Evolutionary conservation across 352 stramenopile genomes (phyloP).

Genomic region (Phytophthora citricola): DNA sequence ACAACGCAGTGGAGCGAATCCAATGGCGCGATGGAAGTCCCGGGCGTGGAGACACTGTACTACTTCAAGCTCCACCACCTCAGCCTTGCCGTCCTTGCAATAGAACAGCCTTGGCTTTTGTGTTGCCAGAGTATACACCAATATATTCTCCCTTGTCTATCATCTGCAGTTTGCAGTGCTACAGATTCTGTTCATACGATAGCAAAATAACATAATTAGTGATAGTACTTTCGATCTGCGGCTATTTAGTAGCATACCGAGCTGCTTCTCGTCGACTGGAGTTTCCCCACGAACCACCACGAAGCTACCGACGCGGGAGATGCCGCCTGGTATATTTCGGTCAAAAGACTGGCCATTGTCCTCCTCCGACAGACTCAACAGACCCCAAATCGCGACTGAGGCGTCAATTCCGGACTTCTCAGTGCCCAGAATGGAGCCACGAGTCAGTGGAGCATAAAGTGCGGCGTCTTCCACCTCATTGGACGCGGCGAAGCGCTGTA

Average conservation of each 20-base stretch:
- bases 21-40: slow-evolving; percentile 49
- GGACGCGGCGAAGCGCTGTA: slow-evolving; percentile 38
- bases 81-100: slow-evolving; percentile 13
- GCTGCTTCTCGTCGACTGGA: slow-evolving; percentile 12
- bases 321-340: slow-evolving; percentile 31
- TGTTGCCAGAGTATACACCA: slow-evolving; percentile 30
- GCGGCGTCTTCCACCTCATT: slow-evolving; percentile 16
- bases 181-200: slow-evolving; percentile 13
- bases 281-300: slow-evolving; percentile 23
- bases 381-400: slow-evolving; percentile 35
- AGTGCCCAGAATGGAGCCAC: slow-evolving; percentile 36
- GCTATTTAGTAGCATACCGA: slow-evolving; percentile 13
- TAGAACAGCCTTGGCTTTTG: slow-evolving; percentile 28
- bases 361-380: slow-evolving; percentile 25
- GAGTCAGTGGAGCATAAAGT: slow-evolving; percentile 13
- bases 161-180: slow-evolving; percentile 10
- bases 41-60: slow-evolving; percentile 55
- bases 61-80: slow-evolving; percentile 32
- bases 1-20: slow-evolving; percentile 46
- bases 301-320: slow-evolving; percentile 35
- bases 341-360: slow-evolving; percentile 21
- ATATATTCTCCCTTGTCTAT: slow-evolving; percentile 14
- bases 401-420: slow-evolving; percentile 12
- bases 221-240: slow-evolving; percentile 3
- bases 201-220: slow-evolving; percentile 7